Conservation (phyloP, 1,139 yeast genomes). For the Trichomonascaceae sp. region DNA sequence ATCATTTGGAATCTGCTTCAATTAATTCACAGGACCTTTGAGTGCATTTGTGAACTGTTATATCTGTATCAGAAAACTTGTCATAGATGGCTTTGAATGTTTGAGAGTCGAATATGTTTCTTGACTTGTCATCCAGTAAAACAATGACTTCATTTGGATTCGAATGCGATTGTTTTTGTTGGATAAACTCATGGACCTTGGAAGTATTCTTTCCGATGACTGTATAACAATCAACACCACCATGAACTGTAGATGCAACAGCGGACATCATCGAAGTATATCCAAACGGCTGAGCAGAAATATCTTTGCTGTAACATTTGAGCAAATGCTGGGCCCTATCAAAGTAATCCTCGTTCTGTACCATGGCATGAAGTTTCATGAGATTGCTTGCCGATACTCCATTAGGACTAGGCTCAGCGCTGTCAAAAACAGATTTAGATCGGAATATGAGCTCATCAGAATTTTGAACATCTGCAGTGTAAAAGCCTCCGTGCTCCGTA, state of each 20-base stretch:
- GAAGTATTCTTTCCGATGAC: slow-evolving; percentile 21
- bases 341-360: slow-evolving; percentile 22
- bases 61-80: slow-evolving; percentile 17
- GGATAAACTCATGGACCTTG: slow-evolving; percentile 11
- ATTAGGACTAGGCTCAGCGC: slow-evolving; percentile 35
- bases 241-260: slow-evolving; percentile 13
- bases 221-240: slow-evolving; percentile 19
- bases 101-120: slow-evolving; percentile 14
- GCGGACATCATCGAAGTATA: slow-evolving; percentile 27
- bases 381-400: slow-evolving; percentile 33
- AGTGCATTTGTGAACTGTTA: slow-evolving; percentile 20
- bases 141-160: slow-evolving; percentile 17
- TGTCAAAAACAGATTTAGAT: slow-evolving; percentile 34
- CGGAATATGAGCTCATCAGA: slow-evolving; percentile 26
- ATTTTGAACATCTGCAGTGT: slow-evolving; percentile 18
- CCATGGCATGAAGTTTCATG: slow-evolving; percentile 25
- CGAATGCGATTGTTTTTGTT: background rate
- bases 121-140: slow-evolving; percentile 17
- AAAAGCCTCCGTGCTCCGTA: slow-evolving; percentile 31
- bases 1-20: background rate
- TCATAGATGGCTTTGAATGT: slow-evolving; percentile 22
- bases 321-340: slow-evolving; percentile 24
- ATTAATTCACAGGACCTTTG: slow-evolving; percentile 16
- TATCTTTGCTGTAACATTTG: slow-evolving; percentile 28
- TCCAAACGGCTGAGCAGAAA: slow-evolving; percentile 32